Percentiles rank a stretch among this genome's conserved stretches.
These are phyloP conservation scores for Podaxis sp. DNA, from an alignment of 768 basidiomycete genomes.

Conservation along the genomic window DNA sequence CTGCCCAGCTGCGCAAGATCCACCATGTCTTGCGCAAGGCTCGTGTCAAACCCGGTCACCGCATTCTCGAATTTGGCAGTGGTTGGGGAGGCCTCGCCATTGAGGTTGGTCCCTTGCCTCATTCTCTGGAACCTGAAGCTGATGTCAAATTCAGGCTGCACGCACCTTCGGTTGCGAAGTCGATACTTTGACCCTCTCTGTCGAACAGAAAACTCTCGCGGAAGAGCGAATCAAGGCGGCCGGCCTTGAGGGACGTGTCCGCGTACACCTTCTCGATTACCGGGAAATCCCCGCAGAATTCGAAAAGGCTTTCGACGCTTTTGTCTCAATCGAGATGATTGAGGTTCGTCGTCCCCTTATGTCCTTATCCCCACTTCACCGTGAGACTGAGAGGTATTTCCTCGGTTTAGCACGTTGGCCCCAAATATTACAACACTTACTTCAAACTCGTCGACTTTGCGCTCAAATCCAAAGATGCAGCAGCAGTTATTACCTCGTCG, in stretches of 20 bases:
- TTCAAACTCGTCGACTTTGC: slow-evolving; percentile 77
- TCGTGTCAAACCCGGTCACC: slow-evolving; percentile 73
- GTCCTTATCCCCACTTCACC: slow-evolving; percentile 40
- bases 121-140: slow-evolving; percentile 10
- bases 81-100: slow-evolving; percentile 96
- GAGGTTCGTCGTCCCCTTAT: slow-evolving; percentile 42
- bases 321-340: slow-evolving; percentile 80
- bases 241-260: slow-evolving; percentile 67
- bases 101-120: slow-evolving; percentile 46
- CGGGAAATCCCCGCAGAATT: slow-evolving; percentile 82
- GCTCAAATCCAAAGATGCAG: slow-evolving; percentile 67
- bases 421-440: slow-evolving; percentile 63
- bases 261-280: slow-evolving; percentile 90
- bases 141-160: slow-evolving; percentile 48
- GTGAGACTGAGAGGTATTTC: slow-evolving; percentile 11
- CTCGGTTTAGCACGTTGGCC: slow-evolving; percentile 43
- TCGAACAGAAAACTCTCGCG: slow-evolving; percentile 84
- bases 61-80: slow-evolving; percentile 86
- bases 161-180: slow-evolving; percentile 76
- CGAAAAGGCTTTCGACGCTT: slow-evolving; percentile 77
- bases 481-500: slow-evolving; percentile 65
- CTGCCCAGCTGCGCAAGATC: slow-evolving; percentile 83
- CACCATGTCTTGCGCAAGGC: slow-evolving; percentile 77
- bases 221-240: slow-evolving; percentile 78
- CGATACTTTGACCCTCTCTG: slow-evolving; percentile 84